These are phyloP conservation scores for Cyclotella kingstonii DNA, from an alignment of 108 stramenopile species.

Conservation along the genomic window DNA sequence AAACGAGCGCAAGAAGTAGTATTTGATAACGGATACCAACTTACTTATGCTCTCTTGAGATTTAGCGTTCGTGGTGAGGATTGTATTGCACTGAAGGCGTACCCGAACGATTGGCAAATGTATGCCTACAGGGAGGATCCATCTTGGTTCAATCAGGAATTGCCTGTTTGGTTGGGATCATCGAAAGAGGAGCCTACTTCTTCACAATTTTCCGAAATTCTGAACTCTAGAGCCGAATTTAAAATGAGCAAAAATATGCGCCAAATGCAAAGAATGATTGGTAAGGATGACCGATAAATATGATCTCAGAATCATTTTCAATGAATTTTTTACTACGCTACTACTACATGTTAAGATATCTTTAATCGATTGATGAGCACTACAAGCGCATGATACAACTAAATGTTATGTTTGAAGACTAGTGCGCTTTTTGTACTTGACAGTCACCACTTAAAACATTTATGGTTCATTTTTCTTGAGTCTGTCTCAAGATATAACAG, in stretches of 20 bases:
- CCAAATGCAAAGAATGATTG: conserved; percentile 71
- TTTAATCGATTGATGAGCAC: too few species aligned
- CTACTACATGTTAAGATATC: too few species aligned
- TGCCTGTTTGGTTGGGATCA: conserved; percentile 65
- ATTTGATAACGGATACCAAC: conserved; percentile 63
- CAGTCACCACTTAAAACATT: too few species aligned
- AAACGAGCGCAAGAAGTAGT: conserved; percentile 66
- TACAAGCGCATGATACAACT: too few species aligned
- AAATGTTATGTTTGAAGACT: too few species aligned
- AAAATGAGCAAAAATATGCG: conserved; percentile 79
- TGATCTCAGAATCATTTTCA: neutral
- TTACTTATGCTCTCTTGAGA: conserved; percentile 63
- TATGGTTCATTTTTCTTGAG: too few species aligned
- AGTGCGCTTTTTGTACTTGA: too few species aligned
- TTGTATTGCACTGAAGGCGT: conserved; percentile 76
- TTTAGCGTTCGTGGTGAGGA: conserved; percentile 75
- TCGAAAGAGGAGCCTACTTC: conserved; percentile 65
- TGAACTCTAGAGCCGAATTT: conserved; percentile 69
- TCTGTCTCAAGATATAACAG: too few species aligned
- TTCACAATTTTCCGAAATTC: conserved; percentile 51
- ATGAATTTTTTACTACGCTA: too few species aligned
- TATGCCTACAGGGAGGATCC: conserved; percentile 77
- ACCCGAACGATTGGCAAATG: conserved; percentile 88
- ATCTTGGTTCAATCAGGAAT: conserved; percentile 47
- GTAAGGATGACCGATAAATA: conserved; percentile 43